Percentiles rank a stretch among this genome's conserved stretches.
These are phyloP conservation scores for Cucurbita ficifolia DNA, from an alignment of 306 rosid genomes.

Conservation along the genomic window DNA sequence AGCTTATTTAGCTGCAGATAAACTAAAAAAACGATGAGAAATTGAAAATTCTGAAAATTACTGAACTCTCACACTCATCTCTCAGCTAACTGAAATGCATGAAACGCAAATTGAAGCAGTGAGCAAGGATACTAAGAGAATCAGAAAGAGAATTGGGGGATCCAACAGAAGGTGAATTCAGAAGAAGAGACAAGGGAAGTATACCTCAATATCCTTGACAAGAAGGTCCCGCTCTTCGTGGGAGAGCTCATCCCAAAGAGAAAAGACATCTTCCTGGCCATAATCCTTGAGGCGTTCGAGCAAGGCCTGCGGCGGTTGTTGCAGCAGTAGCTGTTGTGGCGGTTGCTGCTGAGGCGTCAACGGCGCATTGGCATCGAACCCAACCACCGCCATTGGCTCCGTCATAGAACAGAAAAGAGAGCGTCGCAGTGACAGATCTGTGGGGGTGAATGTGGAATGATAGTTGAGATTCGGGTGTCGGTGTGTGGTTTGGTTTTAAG, in stretches of 20 bases:
- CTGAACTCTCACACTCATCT: neutral
- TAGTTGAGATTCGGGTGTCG: neutral
- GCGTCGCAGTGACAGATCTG: neutral
- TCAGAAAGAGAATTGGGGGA: neutral
- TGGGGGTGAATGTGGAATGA: neutral
- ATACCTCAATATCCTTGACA: constrained; percentile 70
- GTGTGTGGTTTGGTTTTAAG: neutral
- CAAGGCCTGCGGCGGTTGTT: constrained; percentile 53
- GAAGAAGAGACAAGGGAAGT: neutral
- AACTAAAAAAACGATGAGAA: neutral
- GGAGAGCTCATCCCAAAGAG: constrained; percentile 91
- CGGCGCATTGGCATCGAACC: constrained; percentile 26
- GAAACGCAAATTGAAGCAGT: too few relatives aligned
- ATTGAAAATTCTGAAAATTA: neutral
- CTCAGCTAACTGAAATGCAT: too few relatives aligned
- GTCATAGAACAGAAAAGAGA: constrained; percentile 17
- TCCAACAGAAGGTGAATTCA: neutral
- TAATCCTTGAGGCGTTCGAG: constrained; percentile 90
- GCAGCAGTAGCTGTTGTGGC: constrained; percentile 15
- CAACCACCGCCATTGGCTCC: constrained; percentile 28
- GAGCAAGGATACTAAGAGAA: neutral
- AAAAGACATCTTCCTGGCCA: constrained; percentile 87
- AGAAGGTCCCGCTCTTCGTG: constrained; percentile 61
- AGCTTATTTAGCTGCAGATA: neutral
- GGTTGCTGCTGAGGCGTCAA: constrained; percentile 17